These are phyloP conservation scores for Ceratonia siliqua DNA, from an alignment of 306 rosid species.

Conservation along the genomic window DNA sequence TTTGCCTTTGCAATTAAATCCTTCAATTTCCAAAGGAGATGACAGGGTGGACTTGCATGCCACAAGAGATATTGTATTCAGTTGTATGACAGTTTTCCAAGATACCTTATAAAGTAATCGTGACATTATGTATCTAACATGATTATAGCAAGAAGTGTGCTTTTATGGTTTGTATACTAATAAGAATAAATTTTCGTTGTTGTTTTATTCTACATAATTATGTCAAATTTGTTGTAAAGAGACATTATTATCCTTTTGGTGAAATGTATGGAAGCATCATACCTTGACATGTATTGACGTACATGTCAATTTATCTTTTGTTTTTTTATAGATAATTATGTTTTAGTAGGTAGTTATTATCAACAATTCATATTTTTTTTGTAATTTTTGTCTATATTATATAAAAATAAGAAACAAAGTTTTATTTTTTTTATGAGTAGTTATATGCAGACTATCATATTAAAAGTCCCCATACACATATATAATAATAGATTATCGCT, in stretches of 20 bases:
- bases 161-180: constrained; percentile 41
- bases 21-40: constrained; percentile 99
- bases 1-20: constrained; percentile 94
- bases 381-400: too few species aligned
- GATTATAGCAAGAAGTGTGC: constrained; percentile 35
- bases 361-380: too few species aligned
- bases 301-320: too few species aligned
- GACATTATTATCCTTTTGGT: constrained; percentile 10
- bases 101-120: constrained; percentile 35
- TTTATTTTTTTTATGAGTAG: too few species aligned
- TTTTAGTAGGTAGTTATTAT: too few species aligned
- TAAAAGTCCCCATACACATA: too few species aligned
- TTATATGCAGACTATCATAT: too few species aligned
- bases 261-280: not conserved
- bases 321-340: too few species aligned
- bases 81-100: constrained; percentile 26
- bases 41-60: constrained; percentile 34
- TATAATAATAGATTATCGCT: too few species aligned
- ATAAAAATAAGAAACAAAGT: too few species aligned
- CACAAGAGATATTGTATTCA: constrained; percentile 11
- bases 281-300: too few species aligned
- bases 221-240: constrained; percentile 32
- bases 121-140: constrained; percentile 46
- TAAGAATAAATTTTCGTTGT: constrained; percentile 28
- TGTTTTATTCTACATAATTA: constrained; percentile 23